Evolutionary conservation across 768 basidiomycete genomes (phyloP).

Genomic region (Heimioporus sp.): DNA sequence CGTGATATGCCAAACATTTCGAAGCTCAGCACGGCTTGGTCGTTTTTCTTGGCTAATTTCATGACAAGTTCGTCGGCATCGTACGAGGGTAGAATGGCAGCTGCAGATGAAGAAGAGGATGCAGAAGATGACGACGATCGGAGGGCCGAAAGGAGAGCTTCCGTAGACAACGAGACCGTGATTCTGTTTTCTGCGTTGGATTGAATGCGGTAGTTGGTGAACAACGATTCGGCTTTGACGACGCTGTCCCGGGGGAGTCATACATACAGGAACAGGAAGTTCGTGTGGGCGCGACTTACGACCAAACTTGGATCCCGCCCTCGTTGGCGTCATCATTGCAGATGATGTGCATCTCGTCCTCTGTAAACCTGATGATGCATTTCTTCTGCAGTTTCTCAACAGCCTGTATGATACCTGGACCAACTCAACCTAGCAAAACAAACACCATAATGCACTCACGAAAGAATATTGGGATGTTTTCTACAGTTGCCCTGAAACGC

Average conservation of each 20-base stretch:
- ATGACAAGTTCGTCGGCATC: conserved; percentile 69
- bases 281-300: conserved; percentile 42
- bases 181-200: conserved; percentile 85
- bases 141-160: conserved; percentile 74
- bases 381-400: conserved; percentile 83
- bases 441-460: conserved; percentile 32
- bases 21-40: conserved; percentile 73
- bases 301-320: conserved; percentile 88
- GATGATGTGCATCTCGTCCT: conserved; percentile 75
- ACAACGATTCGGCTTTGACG: conserved; percentile 65
- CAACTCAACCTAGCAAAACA: not conserved
- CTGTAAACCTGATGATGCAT: conserved; percentile 79
- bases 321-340: conserved; percentile 79
- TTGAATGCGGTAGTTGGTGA: conserved; percentile 79
- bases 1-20: conserved; percentile 67
- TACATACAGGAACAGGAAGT: not conserved
- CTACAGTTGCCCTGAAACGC: conserved; percentile 62
- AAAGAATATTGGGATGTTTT: conserved; percentile 56
- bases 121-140: conserved; percentile 56
- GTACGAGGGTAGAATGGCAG: conserved; percentile 33
- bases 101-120: conserved; percentile 34
- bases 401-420: conserved; percentile 71
- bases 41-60: conserved; percentile 86
- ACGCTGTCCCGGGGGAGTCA: conserved; percentile 39
- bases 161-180: conserved; percentile 66